Base-by-base conservation (phyloP, 2,329 filamentous ascomycete genomes). In the Colletotrichum sp. region DNA sequence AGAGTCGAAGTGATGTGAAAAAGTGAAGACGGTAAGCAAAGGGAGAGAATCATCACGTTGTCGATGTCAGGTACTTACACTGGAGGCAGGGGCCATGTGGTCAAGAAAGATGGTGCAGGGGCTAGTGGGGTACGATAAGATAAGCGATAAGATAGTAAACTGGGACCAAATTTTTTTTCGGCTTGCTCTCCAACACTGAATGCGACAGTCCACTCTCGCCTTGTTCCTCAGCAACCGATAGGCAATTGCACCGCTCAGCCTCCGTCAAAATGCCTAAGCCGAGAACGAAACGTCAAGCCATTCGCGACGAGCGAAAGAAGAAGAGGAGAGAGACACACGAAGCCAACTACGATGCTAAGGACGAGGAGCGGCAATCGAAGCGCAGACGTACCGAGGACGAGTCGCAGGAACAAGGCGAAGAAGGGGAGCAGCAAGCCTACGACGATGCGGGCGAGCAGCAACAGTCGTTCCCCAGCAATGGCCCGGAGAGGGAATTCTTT, bases 401-500 rank as follows among this genome's bases (percentile, higher is more conserved):
- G 21, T 73, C 75, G 61, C 78, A 81, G 28, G 77, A 75, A 67
- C 72, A 67, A 18, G 69, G 74, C 55, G 77, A 81, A 36, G 77
- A 75, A 68, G 73, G 66, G 32, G 65, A 75, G 55, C 72, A 83
- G 10, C 74, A 67, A 30, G 77, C 79, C 30, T 65, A 34, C 48
- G 55, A 77, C 15, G 52, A 81, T 38, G 78, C 78, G 61, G 78
- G 80, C 43, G 78, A 80, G 81, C 69, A 80, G 77, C 76, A 79
- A 79, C 78, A 81, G 82, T 48, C 82, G 80, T 4, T 85, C 21
- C 65, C 64, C 32, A 57, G 61, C 30, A 67, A 68, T 13, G 67
- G 77, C 13, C 82, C 85, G 12, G 94, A 95, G 75, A 91, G 89
- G 79, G 93, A 95, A 72, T 99, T 98, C 87, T 99, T 98, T 81